phyloP scores from a whole-genome alignment of 768 basidiomycete species.

The Epithele typhae region DNA sequence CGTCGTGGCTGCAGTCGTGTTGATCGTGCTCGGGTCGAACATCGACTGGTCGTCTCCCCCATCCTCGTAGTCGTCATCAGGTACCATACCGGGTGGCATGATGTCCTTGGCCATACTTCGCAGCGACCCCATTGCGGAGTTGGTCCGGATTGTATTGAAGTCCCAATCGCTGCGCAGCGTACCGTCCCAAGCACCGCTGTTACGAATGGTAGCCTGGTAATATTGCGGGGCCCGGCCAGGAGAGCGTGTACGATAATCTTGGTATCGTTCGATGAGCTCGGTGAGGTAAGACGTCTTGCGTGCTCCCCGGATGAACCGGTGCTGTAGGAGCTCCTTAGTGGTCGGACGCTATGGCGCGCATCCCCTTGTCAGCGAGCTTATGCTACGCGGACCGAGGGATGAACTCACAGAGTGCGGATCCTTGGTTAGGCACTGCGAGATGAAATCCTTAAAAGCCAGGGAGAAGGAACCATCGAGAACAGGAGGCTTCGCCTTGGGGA shows the following conservation, averaged over 20 bases:
- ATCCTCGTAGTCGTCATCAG: slow-evolving; percentile 35
- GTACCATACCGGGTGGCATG: slow-evolving; percentile 49
- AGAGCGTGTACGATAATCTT: slow-evolving; percentile 66
- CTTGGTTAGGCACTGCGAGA: slow-evolving; percentile 86
- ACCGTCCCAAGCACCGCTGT: slow-evolving; percentile 65
- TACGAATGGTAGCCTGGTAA: slow-evolving; percentile 54
- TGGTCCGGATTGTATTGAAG: slow-evolving; percentile 81
- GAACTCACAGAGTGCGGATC: slow-evolving; percentile 70
- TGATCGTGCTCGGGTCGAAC: slow-evolving; percentile 44
- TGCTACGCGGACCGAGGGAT: background rate
- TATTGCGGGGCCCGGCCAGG: slow-evolving; percentile 46
- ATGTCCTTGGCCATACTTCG: slow-evolving; percentile 70
- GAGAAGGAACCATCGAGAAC: slow-evolving; percentile 85
- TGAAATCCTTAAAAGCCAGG: slow-evolving; percentile 88
- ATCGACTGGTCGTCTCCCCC: slow-evolving; percentile 34
- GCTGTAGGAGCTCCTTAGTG: slow-evolving; percentile 89
- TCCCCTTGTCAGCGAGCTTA: slow-evolving; percentile 1
- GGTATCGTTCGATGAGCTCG: slow-evolving; percentile 85
- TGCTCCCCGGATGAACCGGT: slow-evolving; percentile 86
- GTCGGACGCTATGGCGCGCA: slow-evolving; percentile 66
- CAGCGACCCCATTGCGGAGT: slow-evolving; percentile 73
- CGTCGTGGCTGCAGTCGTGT: slow-evolving; percentile 57
- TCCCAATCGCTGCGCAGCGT: slow-evolving; percentile 94
- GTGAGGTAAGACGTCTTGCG: slow-evolving; percentile 79
- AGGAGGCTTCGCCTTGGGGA: slow-evolving; percentile 95